Evolutionary conservation across 164 flowering plant genomes (phyloP), one percentile per base, ranked within the genome.

Genomic region (Santalum album): DNA sequence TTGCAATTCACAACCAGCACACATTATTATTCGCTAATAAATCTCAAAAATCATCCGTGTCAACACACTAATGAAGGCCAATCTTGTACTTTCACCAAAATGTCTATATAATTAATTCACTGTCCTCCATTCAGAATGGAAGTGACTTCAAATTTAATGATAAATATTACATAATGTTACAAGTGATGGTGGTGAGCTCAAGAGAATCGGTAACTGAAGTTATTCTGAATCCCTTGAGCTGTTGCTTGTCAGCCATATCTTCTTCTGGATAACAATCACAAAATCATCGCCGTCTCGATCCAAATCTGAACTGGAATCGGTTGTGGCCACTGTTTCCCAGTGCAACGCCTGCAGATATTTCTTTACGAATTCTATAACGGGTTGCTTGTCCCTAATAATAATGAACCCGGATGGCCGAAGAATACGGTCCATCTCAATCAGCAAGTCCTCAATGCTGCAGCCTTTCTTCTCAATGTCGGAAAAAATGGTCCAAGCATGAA

Each of bases 351-450:
- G 15, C 34, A 70, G n/a, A 42, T 65, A 68, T 53, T 65, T 70
- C 66, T 68, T 71, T 22, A 74, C 21, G 19, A 40, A 70, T 22
- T 68, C 78, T 2, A 74, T 22, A 23, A 70, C 64, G 3, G 68
- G 11, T 47, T 51, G 72, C 49, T 67, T 71, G 58, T 74, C 78
- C 11, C 72, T 54, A 52, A 74, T 49, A 52, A 74, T 70, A 15
- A 68, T 22, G 53, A 74, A 74, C 27, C 78, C 78, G 3, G 61
- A 61, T 7, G 78, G 78, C 49, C 78, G 65, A 1, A 74, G 68
- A 0, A 74, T 67, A 50, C 78, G 74, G 51, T 74, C 78, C 70
- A 74, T 71, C 66, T 74, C 78, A 1, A 74, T 15, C 45, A 74
- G 24, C 25, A 74, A 63, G 57, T 74, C 75, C 60, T 67, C 78